Evolutionary conservation across 1,284 basidiomycete species (phyloP).

Genomic region (Vanrija sp.): DNA sequence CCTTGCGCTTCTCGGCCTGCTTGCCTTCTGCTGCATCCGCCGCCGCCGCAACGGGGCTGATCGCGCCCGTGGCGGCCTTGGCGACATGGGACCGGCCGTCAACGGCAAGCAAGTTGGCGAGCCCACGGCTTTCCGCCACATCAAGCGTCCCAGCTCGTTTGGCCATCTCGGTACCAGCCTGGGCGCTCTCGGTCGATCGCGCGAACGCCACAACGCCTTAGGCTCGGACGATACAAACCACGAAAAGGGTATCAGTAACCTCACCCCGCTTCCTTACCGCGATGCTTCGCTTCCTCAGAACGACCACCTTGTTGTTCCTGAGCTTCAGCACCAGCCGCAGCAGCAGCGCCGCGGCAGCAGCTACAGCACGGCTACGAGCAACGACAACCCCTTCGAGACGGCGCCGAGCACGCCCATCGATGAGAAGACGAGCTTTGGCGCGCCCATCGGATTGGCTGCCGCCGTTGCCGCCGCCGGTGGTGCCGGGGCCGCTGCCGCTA

Average conservation of each 20-base stretch:
- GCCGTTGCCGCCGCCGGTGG: not conserved
- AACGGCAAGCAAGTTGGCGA: slow-evolving; percentile 3
- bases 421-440: not conserved
- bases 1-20: slow-evolving; percentile 19
- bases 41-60: not conserved
- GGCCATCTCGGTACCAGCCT: too few relatives aligned
- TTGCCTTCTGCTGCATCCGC: slow-evolving; percentile 19
- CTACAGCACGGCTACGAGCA: not conserved
- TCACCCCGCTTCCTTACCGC: too few relatives aligned
- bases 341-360: not conserved
- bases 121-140: slow-evolving; percentile 5
- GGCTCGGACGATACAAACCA: too few relatives aligned
- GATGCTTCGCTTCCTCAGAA: too few relatives aligned
- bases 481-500: not conserved
- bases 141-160: not conserved
- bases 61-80: not conserved
- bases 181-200: too few relatives aligned
- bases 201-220: too few relatives aligned
- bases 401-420: slow-evolving; percentile 14
- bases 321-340: too few relatives aligned
- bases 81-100: not conserved
- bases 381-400: slow-evolving; percentile 15
- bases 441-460: not conserved
- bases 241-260: too few relatives aligned
- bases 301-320: too few relatives aligned